These are phyloP conservation scores for Monsonia emarginata DNA, from an alignment of 441 rosid species.

Conservation along the genomic window DNA sequence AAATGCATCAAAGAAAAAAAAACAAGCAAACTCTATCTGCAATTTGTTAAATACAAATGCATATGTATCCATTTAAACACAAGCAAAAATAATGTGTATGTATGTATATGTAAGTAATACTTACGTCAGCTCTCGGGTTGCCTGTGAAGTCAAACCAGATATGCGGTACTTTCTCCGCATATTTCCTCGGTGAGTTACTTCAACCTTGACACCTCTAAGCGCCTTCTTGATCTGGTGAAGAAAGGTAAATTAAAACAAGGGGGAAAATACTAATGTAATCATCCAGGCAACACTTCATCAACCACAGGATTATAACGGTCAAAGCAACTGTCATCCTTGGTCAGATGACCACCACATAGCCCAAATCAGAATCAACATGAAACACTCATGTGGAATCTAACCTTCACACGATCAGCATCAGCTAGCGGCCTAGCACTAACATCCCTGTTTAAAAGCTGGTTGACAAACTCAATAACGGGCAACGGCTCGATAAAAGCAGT, in stretches of 20 bases:
- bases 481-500: conserved; percentile 96
- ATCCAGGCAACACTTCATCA: too few species aligned
- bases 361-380: background rate
- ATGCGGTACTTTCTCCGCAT: conserved; percentile 90
- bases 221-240: conserved; percentile 65
- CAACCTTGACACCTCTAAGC: conserved; percentile 92
- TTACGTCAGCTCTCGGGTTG: conserved; percentile 86
- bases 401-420: conserved; percentile 94
- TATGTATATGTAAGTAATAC: conserved; percentile 15
- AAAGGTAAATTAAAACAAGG: conserved; percentile 10
- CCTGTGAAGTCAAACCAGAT: conserved; percentile 88
- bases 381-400: background rate
- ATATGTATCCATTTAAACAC: background rate
- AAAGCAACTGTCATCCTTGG: background rate
- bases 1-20: background rate
- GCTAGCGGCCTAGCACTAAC: conserved; percentile 72
- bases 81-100: background rate
- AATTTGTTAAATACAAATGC: background rate
- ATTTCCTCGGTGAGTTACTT: conserved; percentile 81
- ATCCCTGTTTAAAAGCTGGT: conserved; percentile 74
- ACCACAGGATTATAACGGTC: too few species aligned
- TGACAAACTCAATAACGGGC: conserved; percentile 82
- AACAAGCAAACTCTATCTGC: too few species aligned
- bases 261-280: background rate
- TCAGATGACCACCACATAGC: background rate